phyloP scores from a whole-genome alignment of 2,329 filamentous ascomycete species.

The Fusarium poae region DNA sequence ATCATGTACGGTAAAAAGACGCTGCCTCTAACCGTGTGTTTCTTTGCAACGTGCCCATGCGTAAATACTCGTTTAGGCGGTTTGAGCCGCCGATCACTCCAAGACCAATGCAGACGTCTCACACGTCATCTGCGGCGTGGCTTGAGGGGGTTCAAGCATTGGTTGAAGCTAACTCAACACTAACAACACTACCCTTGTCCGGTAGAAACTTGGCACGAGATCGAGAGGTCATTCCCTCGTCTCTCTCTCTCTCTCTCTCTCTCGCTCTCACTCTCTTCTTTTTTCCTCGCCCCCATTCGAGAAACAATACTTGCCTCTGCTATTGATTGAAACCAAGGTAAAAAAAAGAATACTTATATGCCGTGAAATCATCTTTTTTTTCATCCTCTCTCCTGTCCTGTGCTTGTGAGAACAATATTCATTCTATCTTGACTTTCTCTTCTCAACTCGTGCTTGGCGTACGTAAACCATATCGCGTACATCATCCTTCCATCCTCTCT shows the following conservation, averaged over 20 bases:
- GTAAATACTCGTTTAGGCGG: background rate
- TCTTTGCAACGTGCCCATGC: conserved; percentile 7
- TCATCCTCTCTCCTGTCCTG: background rate
- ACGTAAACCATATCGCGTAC: conserved; percentile 9
- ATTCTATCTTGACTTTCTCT: background rate
- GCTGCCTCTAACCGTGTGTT: conserved; percentile 6
- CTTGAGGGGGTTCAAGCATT: conserved; percentile 35
- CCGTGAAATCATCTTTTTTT: background rate
- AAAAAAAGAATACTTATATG: conserved; percentile 16
- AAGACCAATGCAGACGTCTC: conserved; percentile 9
- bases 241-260: conserved; percentile 3
- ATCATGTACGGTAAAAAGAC: background rate
- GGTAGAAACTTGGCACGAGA: conserved; percentile 22
- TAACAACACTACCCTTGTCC: background rate
- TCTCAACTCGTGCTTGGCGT: conserved; percentile 14
- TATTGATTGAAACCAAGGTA: conserved; percentile 3
- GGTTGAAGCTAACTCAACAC: conserved; percentile 9
- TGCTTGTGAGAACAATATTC: conserved; percentile 1
- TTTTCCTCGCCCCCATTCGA: background rate
- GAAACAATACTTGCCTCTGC: conserved; percentile 8
- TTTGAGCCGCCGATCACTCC: conserved; percentile 18
- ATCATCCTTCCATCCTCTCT: background rate
- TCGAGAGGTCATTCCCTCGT: conserved; percentile 7
- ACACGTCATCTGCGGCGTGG: conserved; percentile 37
- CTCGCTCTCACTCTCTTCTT: too few relatives aligned